phyloP scores from a whole-genome alignment of 306 rosid genomes.

The Phaseolus lunatus region DNA sequence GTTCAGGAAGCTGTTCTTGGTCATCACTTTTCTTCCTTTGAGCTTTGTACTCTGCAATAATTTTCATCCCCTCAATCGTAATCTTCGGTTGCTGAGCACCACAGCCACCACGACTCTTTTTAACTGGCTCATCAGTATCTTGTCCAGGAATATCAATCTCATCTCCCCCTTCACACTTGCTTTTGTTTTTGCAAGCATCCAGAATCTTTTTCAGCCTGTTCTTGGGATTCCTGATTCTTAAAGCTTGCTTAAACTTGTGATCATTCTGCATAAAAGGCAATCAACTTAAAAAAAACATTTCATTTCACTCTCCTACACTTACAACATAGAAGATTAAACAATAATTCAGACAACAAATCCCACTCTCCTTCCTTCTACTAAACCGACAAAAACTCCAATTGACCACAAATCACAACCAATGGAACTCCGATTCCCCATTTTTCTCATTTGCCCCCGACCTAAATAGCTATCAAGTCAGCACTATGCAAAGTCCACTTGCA shows the following conservation, averaged over 20 bases:
- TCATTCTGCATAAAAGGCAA: constrained; percentile 66
- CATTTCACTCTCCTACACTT: background rate
- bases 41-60: constrained; percentile 85
- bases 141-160: constrained; percentile 77
- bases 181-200: constrained; percentile 93
- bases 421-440: background rate
- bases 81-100: constrained; percentile 99
- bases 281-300: constrained; percentile 22
- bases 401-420: background rate
- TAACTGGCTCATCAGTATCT: constrained; percentile 76
- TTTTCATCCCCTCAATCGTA: constrained; percentile 90
- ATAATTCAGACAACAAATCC: constrained; percentile 11
- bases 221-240: constrained; percentile 86
- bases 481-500: background rate
- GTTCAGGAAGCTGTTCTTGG: constrained; percentile 97
- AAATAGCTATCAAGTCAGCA: background rate
- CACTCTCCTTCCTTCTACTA: constrained; percentile 8
- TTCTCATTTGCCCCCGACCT: background rate
- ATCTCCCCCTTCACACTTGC: constrained; percentile 98
- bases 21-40: constrained; percentile 96
- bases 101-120: constrained; percentile 95
- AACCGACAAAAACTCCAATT: background rate
- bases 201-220: constrained; percentile 76
- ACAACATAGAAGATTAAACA: constrained; percentile 11
- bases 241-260: constrained; percentile 90